Base-by-base conservation (phyloP, 1,284 basidiomycete genomes). In the Afroboletus lepidellus region DNA sequence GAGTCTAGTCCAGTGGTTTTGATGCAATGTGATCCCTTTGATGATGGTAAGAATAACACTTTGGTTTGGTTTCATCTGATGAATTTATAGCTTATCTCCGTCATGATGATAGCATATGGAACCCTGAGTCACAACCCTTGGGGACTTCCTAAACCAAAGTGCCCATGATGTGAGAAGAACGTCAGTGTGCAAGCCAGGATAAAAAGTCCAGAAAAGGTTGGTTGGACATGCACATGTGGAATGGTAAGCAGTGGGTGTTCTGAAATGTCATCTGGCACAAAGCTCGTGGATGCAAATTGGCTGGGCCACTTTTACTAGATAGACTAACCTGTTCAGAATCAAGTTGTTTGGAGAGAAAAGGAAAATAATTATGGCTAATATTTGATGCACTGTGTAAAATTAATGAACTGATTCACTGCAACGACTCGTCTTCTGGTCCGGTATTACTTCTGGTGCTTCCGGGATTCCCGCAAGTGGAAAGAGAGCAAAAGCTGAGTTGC, bases 81-180 rank as follows among this genome's bases (percentile, higher is more conserved):
- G n/a, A n/a, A n/a, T n/a, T n/a, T n/a, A n/a, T 32, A 53, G 36
- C 1, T 18, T 0, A 41, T 54, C 16, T 23, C n/a, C 9, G 44
- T 8, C 1, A 6, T 39, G 21, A 41, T 41, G 12, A 18, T 54
- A 25, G n/a, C 9, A 24, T 54, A 52, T 9, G 53, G 49, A 25
- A 2, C 45, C 3, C 24, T 54, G 1, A 54, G 18, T 5, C 48
- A 51, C 15, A 3, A 37, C 23, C 45, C 45, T 13, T 54, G 49
- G 49, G 49, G 49, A 12, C 24, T 54, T 4, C 41, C 45, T 0
- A 54, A 54, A 33, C 41, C 53, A 0, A 1, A 21, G 3, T 54
- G 45, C n/a, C 23, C 44, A 3, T 23, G 24, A 16, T 54, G 48
- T 23, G 12, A 36, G 20, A 47, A 25, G 1, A 54, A 47, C 16